A percentile compares a stretch with the other conserved stretches of the same genome.
Conservation (phyloP, 78 protist species). For the Diacronema lutheri region DNA sequence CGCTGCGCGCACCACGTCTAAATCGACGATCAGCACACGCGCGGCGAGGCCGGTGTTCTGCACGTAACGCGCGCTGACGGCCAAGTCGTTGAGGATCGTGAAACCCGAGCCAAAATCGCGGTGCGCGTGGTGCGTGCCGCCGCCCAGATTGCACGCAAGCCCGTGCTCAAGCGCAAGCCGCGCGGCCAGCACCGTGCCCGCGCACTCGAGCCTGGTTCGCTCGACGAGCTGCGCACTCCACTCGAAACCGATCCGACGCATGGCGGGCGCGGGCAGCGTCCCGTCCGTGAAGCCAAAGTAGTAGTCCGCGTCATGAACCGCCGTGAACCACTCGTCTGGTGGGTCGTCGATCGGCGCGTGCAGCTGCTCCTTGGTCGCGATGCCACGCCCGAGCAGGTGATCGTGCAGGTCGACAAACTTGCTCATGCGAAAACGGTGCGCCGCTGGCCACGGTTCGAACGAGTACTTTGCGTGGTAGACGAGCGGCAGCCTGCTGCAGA, state of each 20-base stretch:
- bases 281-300: not conserved
- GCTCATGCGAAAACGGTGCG: not conserved
- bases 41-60: not conserved
- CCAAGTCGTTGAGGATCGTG: constrained; percentile 18
- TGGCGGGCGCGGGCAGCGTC: not conserved
- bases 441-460: not conserved
- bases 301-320: not conserved
- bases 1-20: too few relatives aligned
- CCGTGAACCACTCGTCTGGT: not conserved
- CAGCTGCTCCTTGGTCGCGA: too few relatives aligned
- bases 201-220: not conserved
- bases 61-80: not conserved
- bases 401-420: not conserved
- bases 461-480: not conserved
- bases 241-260: not conserved
- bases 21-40: not conserved
- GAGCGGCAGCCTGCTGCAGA: not conserved
- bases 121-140: constrained; percentile 34
- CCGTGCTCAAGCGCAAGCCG: not conserved
- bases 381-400: not conserved
- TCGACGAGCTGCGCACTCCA: not conserved
- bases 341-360: not conserved
- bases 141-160: constrained; percentile 15
- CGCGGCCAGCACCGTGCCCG: not conserved
- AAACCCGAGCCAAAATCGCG: not conserved